phyloP scores from a whole-genome alignment of 345 rosid genomes.

The Eucalyptus polybractea region DNA sequence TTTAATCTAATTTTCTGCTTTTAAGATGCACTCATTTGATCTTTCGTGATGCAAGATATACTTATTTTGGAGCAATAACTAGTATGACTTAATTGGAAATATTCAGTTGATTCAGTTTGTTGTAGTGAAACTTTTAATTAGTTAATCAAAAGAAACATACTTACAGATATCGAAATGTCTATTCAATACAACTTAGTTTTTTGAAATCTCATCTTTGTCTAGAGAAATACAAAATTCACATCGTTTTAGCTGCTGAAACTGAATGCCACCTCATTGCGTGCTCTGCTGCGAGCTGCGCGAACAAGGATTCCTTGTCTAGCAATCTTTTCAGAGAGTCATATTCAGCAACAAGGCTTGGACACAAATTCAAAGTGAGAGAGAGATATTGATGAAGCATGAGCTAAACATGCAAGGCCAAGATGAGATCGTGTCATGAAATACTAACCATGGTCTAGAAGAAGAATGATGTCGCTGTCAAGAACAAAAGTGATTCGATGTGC shows the following conservation, averaged over 20 bases:
- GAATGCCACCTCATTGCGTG: neutral
- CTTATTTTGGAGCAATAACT: neutral
- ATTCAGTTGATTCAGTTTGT: neutral
- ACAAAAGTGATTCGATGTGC: slow-evolving; percentile 88
- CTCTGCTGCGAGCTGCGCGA: neutral
- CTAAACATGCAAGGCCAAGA: neutral
- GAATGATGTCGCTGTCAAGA: slow-evolving; percentile 64
- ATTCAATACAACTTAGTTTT: too few relatives aligned
- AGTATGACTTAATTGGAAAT: neutral
- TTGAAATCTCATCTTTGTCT: neutral
- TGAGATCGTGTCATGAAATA: neutral
- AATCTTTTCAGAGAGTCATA: neutral
- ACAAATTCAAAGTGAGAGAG: neutral
- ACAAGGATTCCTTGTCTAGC: slow-evolving; percentile 1
- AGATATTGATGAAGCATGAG: neutral
- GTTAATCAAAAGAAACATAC: neutral
- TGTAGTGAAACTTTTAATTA: neutral
- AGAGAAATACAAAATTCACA: neutral
- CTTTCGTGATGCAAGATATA: neutral
- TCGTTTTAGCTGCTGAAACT: neutral
- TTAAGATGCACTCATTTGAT: neutral
- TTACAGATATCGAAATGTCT: neutral
- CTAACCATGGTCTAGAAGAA: slow-evolving; percentile 42
- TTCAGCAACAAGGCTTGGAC: neutral
- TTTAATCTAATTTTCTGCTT: neutral